Conservation (phyloP, 208 protist species). For the Trypanosoma conorhini region DNA sequence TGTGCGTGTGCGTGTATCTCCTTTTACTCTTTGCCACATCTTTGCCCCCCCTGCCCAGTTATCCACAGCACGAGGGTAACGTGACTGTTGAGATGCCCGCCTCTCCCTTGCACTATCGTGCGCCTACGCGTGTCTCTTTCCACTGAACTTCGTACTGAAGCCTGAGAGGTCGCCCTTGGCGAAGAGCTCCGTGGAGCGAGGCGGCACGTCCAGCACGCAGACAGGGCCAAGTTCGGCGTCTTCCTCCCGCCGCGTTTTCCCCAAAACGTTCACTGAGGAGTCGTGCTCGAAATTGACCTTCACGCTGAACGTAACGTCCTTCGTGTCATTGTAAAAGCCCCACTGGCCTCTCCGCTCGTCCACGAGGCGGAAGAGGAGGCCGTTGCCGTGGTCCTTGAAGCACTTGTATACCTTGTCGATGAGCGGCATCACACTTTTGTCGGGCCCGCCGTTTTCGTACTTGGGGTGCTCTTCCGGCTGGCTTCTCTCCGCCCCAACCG, state of each 20-base stretch:
- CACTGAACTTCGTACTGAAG: constrained; percentile 77
- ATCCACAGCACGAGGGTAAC: not conserved
- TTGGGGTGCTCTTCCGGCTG: constrained; percentile 43
- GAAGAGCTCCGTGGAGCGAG: constrained; percentile 63
- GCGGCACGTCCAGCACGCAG: constrained; percentile 42
- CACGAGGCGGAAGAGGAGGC: constrained; percentile 69
- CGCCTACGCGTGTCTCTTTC: constrained; percentile 21
- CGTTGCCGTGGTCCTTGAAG: constrained; percentile 68
- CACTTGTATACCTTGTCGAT: constrained; percentile 50
- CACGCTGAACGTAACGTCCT: constrained; percentile 42
- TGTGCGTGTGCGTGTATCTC: not conserved
- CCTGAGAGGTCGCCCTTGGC: constrained; percentile 47
- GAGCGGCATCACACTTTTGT: constrained; percentile 43
- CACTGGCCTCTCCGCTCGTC: constrained; percentile 40
- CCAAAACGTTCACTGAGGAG: constrained; percentile 40
- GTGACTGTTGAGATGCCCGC: not conserved
- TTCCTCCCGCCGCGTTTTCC: constrained; percentile 3
- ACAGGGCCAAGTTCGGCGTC: not conserved
- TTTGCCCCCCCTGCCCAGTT: not conserved
- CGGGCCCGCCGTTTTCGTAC: constrained; percentile 55
- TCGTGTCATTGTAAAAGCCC: constrained; percentile 82
- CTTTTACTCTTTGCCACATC: not conserved
- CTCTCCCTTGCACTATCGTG: not conserved
- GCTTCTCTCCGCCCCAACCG: constrained; percentile 44
- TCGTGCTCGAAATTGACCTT: constrained; percentile 48